phyloP scores from a whole-genome alignment of 2,329 filamentous ascomycete genomes.

The Parascedosporium putredinis region DNA sequence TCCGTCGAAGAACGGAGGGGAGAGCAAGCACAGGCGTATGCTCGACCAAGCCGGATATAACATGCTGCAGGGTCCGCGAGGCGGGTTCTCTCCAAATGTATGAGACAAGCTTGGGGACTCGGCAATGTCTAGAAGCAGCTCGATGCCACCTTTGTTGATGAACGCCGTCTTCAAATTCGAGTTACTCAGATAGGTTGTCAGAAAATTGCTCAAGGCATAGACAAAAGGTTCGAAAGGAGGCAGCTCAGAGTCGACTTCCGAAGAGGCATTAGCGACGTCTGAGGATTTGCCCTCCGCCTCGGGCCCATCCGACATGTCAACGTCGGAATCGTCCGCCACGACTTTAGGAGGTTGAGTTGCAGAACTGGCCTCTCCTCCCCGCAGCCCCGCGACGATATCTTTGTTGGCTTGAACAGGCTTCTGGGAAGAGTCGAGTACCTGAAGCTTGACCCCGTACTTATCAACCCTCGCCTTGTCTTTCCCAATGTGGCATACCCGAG shows the following conservation, averaged over 20 bases:
- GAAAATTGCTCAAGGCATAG: slow-evolving; percentile 64
- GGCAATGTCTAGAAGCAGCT: slow-evolving; percentile 73
- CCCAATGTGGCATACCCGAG: slow-evolving; percentile 66
- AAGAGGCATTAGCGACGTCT: slow-evolving; percentile 14
- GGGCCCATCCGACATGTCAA: slow-evolving; percentile 53
- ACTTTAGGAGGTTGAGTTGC: background rate
- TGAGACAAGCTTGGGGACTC: slow-evolving; percentile 69
- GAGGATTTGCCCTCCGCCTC: slow-evolving; percentile 7
- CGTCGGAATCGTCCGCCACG: slow-evolving; percentile 28
- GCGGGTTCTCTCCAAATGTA: slow-evolving; percentile 48
- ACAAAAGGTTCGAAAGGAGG: slow-evolving; percentile 24
- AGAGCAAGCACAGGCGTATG: slow-evolving; percentile 70
- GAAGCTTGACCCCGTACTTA: slow-evolving; percentile 71
- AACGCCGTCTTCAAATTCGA: slow-evolving; percentile 61
- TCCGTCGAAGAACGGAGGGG: slow-evolving; percentile 67
- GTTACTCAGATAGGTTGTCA: slow-evolving; percentile 66
- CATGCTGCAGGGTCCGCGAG: slow-evolving; percentile 59
- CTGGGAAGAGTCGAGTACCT: slow-evolving; percentile 48
- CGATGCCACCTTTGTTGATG: slow-evolving; percentile 68
- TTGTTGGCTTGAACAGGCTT: slow-evolving; percentile 40
- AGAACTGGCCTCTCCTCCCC: slow-evolving; percentile 12
- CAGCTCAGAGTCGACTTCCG: slow-evolving; percentile 10
- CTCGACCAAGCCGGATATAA: slow-evolving; percentile 71
- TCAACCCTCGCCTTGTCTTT: slow-evolving; percentile 56
- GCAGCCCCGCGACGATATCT: slow-evolving; percentile 19